These are phyloP conservation scores for Aspergillus vadensis DNA, from an alignment of 2,329 filamentous ascomycete genomes.

Conservation along the genomic window DNA sequence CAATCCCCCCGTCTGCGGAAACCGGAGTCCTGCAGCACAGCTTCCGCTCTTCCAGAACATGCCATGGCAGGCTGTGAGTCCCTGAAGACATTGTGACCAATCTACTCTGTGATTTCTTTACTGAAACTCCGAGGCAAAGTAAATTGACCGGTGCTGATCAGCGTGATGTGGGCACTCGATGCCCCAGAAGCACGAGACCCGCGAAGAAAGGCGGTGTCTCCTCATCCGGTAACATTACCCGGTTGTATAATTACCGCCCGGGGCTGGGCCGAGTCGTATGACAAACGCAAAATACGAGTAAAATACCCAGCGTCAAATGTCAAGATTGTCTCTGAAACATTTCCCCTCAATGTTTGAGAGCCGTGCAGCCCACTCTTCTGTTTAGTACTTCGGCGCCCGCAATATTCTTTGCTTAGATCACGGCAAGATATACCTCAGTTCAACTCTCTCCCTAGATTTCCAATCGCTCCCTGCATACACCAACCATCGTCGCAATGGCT, in stretches of 20 bases:
- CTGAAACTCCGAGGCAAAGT: neutral
- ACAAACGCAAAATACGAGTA: neutral
- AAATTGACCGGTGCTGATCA: neutral
- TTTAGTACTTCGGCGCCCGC: neutral
- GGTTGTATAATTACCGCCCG: neutral
- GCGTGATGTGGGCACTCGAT: neutral
- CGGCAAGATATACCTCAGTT: neutral
- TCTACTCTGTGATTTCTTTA: neutral
- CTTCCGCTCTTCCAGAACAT: neutral
- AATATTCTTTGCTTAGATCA: neutral
- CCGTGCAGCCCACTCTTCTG: neutral
- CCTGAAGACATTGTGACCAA: neutral
- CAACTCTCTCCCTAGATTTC: neutral
- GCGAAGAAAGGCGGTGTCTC: neutral
- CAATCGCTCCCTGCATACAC: neutral
- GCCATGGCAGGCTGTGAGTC: neutral
- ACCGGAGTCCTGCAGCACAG: neutral
- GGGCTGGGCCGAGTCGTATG: conserved; percentile 6
- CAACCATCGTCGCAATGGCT: conserved; percentile 18
- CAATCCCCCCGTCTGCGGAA: neutral
- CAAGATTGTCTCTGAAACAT: neutral
- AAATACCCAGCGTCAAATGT: conserved; percentile 3
- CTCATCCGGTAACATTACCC: conserved; percentile 6
- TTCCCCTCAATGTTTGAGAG: neutral
- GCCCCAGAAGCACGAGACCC: neutral